These are phyloP conservation scores for Gentiana macrophylla DNA, from an alignment of 257 asterid species.

Conservation along the genomic window DNA sequence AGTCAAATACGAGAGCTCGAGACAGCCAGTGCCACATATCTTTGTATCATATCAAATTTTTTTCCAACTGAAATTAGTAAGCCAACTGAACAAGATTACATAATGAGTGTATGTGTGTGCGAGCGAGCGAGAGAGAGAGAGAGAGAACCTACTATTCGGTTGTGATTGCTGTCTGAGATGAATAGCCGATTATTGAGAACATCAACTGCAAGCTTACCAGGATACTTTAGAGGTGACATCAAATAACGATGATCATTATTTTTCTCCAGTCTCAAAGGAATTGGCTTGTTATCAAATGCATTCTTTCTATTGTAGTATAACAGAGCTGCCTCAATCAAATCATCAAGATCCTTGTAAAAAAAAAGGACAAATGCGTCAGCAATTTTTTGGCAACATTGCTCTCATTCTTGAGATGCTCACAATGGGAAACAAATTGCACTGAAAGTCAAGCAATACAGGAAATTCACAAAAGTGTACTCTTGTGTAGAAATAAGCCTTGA, in stretches of 20 bases:
- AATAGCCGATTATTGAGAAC: slow-evolving; percentile 71
- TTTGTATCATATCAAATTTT: not conserved
- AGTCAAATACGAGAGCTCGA: not conserved
- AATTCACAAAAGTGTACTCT: not conserved
- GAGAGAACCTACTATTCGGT: slow-evolving; percentile 68
- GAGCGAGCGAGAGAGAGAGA: slow-evolving; percentile 9
- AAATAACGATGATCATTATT: slow-evolving; percentile 67
- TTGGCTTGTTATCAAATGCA: slow-evolving; percentile 55
- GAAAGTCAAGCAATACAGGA: not conserved
- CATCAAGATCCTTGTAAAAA: slow-evolving; percentile 70
- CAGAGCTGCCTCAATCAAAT: slow-evolving; percentile 90
- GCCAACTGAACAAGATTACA: not conserved
- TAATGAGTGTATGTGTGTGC: not conserved
- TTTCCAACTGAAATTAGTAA: not conserved
- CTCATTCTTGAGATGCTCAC: not conserved
- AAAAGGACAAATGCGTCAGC: slow-evolving; percentile 13
- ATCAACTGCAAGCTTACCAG: slow-evolving; percentile 91
- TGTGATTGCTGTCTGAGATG: slow-evolving; percentile 98
- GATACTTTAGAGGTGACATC: slow-evolving; percentile 81
- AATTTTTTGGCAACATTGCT: not conserved
- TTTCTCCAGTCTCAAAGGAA: slow-evolving; percentile 84
- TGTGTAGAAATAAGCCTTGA: too few relatives aligned
- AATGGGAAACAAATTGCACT: not conserved
- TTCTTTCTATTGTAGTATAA: slow-evolving; percentile 60
- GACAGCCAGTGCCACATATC: not conserved